Base-by-base conservation (phyloP, 768 basidiomycete genomes). In the Psilocybe tampanensis region DNA sequence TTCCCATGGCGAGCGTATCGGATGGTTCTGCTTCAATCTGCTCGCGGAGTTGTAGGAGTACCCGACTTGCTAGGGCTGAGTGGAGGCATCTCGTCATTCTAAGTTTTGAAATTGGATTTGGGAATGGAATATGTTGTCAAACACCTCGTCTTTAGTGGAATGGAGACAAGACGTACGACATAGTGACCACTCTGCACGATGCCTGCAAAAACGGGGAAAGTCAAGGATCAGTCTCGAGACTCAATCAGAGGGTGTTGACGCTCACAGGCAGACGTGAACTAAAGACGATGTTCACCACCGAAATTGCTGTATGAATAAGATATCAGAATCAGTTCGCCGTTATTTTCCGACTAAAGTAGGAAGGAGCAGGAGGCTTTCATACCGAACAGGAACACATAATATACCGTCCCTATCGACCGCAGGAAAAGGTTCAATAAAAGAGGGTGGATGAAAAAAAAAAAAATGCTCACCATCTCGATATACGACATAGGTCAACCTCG, bases 311-410 rank as follows among this genome's bases (percentile, higher is more conserved):
- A n/a, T n/a, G 9, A 15, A 9, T 22, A 34, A 32, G 33, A 9
- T 29, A 4, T 24, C 29, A 23, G n/a, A n/a, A n/a, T n/a, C n/a
- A n/a, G n/a, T n/a, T n/a, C n/a, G n/a, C n/a, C n/a, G n/a, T n/a
- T n/a, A n/a, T n/a, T n/a, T n/a, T n/a, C n/a, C n/a, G n/a, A n/a
- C n/a, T n/a, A n/a, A n/a, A n/a, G n/a, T n/a, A n/a, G n/a, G n/a
- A n/a, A n/a, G n/a, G n/a, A 17, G 5, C 11, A 26, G n/a, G 11
- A 22, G 17, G n/a, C n/a, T n/a, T n/a, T n/a, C 57, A 26, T 44
- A 54, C 57, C 52, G 21, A 58, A 58, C 6, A 58, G 57, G 47
- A 53, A 48, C 6, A 44, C 32, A 51, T 48, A 58, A 36, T 53
- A 58, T 33, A 54, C 26, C 0, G 47, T 49, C 13, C 57, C 57